Percentiles rank a stretch among this genome's conserved stretches.
phyloP scores from a whole-genome alignment of 768 basidiomycete species.

The Boletus bicolor region DNA sequence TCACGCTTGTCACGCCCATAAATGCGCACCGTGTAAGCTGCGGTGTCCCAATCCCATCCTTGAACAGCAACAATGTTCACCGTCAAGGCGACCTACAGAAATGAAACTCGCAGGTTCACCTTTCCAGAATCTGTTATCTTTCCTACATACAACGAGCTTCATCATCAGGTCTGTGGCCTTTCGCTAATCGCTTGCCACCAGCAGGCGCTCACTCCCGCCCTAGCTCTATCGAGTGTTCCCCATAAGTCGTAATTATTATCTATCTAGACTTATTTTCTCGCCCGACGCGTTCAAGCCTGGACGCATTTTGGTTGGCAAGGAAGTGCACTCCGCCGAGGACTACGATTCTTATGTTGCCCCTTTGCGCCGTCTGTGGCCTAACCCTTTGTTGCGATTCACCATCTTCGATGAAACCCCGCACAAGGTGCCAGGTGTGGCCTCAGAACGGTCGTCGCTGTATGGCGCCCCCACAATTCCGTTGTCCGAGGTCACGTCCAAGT shows the following conservation, averaged over 20 bases:
- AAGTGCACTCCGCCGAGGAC: slow-evolving; percentile 57
- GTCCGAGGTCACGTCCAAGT: neutral
- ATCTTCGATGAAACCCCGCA: slow-evolving; percentile 51
- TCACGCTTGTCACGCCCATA: slow-evolving; percentile 25
- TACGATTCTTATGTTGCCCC: slow-evolving; percentile 50
- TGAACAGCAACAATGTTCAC: slow-evolving; percentile 55
- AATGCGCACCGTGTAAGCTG: slow-evolving; percentile 17
- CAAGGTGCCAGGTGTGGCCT: slow-evolving; percentile 28
- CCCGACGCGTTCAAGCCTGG: slow-evolving; percentile 51
- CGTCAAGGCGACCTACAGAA: slow-evolving; percentile 73
- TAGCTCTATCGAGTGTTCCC: slow-evolving; percentile 74
- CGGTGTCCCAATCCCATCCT: slow-evolving; percentile 16
- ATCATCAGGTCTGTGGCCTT: slow-evolving; percentile 51
- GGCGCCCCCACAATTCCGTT: neutral
- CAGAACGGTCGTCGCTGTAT: slow-evolving; percentile 9
- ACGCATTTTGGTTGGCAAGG: slow-evolving; percentile 59
- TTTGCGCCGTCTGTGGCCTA: slow-evolving; percentile 53
- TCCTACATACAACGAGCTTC: slow-evolving; percentile 61
- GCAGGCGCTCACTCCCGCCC: slow-evolving; percentile 21
- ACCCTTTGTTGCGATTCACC: slow-evolving; percentile 59
- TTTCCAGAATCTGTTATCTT: slow-evolving; percentile 52
- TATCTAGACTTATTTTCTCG: slow-evolving; percentile 69
- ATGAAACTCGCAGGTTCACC: slow-evolving; percentile 65
- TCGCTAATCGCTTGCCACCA: neutral
- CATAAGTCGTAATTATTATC: slow-evolving; percentile 53